phyloP scores from a whole-genome alignment of 768 basidiomycete species.

The Termitomyces sp. region DNA sequence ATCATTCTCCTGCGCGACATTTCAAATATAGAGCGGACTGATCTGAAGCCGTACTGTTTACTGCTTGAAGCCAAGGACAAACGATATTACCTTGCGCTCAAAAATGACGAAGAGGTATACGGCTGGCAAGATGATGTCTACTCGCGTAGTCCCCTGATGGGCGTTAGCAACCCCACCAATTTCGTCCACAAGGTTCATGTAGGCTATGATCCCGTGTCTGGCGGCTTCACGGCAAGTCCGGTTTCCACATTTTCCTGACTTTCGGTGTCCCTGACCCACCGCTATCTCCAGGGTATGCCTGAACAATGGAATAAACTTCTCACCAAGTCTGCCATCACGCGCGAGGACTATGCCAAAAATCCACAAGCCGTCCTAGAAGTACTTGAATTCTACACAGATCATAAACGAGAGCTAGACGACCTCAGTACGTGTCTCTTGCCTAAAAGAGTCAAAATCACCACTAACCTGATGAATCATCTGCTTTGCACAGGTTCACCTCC shows the following conservation, averaged over 20 bases:
- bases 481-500: slow-evolving; percentile 49
- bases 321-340: slow-evolving; percentile 95
- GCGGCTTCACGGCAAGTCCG: slow-evolving; percentile 83
- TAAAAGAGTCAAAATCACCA: slow-evolving; percentile 9
- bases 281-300: slow-evolving; percentile 72
- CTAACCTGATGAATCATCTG: slow-evolving; percentile 6
- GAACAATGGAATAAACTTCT: slow-evolving; percentile 98
- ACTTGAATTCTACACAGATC: slow-evolving; percentile 97
- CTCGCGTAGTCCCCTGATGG: slow-evolving; percentile 86
- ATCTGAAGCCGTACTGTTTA: slow-evolving; percentile 93
- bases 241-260: neutral
- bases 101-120: slow-evolving; percentile 96
- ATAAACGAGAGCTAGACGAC: slow-evolving; percentile 86
- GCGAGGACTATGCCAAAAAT: slow-evolving; percentile 95
- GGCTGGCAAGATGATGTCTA: slow-evolving; percentile 98
- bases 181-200: slow-evolving; percentile 99
- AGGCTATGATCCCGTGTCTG: slow-evolving; percentile 90
- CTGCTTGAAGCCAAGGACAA: slow-evolving; percentile 83
- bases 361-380: slow-evolving; percentile 97
- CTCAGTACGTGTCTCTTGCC: slow-evolving; percentile 27
- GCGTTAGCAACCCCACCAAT: slow-evolving; percentile 92
- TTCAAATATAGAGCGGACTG: slow-evolving; percentile 84
- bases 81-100: slow-evolving; percentile 76
- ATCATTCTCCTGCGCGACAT: slow-evolving; percentile 73
- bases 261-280: slow-evolving; percentile 1